Evolutionary conservation across 2,329 filamentous ascomycete species (phyloP).

Genomic region (Ophiosphaerella herpotricha): DNA sequence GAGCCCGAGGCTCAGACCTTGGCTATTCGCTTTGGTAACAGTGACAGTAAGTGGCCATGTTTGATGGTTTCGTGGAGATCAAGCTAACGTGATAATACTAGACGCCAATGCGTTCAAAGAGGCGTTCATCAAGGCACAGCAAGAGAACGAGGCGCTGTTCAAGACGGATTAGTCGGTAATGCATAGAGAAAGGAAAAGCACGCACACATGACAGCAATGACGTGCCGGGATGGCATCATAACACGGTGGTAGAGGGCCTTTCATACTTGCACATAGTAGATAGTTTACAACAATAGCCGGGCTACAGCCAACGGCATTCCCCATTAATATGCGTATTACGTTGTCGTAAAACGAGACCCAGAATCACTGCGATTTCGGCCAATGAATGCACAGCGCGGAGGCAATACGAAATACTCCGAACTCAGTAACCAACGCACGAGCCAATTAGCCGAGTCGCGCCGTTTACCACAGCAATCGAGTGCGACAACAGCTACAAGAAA

Average conservation of each 20-base stretch:
- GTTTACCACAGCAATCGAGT: too few species aligned
- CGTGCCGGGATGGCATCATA: constrained; percentile 35
- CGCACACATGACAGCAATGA: constrained; percentile 34
- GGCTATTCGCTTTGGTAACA: constrained; percentile 96
- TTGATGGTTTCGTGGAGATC: background rate
- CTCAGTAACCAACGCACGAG: background rate
- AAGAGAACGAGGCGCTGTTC: constrained; percentile 92
- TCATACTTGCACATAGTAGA: constrained; percentile 44
- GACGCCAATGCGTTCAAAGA: constrained; percentile 98
- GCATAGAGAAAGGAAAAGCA: constrained; percentile 14
- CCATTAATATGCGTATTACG: background rate
- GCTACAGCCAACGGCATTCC: constrained; percentile 26
- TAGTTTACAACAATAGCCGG: constrained; percentile 36
- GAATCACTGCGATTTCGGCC: too few species aligned
- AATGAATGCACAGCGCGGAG: too few species aligned
- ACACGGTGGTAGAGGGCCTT: constrained; percentile 33
- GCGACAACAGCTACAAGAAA: too few species aligned
- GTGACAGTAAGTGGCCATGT: constrained; percentile 74
- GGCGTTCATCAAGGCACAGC: constrained; percentile 92
- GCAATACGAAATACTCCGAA: background rate
- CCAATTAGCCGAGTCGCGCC: too few species aligned
- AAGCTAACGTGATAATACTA: constrained; percentile 49
- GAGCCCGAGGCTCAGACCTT: constrained; percentile 95
- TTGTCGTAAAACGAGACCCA: too few species aligned
- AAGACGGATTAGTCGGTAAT: constrained; percentile 53